Evolutionary conservation across 2,329 filamentous ascomycete genomes (phyloP), one percentile per base, ranked within the genome.

Genomic region (Passalora sequoiae): DNA sequence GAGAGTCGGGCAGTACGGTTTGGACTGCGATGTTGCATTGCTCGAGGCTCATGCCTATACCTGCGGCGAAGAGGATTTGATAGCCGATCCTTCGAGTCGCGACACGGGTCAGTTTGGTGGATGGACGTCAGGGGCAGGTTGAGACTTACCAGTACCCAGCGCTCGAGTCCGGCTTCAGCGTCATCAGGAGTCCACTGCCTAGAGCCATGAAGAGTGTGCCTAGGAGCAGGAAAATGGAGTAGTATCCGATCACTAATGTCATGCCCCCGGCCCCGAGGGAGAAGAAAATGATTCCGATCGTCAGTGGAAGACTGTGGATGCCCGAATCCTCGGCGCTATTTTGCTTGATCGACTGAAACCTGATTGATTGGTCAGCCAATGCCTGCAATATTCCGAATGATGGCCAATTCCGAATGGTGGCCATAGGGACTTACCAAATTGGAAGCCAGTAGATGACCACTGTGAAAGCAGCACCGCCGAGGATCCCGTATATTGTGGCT

Each of bases 141-240:
- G n/a, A n/a, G n/a, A n/a, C n/a, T n/a, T n/a, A n/a, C 53, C 51
- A 58, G 21, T 40, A 22, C 0, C 39, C 47, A 13, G 43, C 42
- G 12, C 27, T 33, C 3, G 40, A 22, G 13, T 40, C 28, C 0
- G 47, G 43, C 1, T 44, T 41, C 9, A 57, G 40, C 3, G 53
- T 57, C 6, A 48, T 55, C 4, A 71, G 57, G 13, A 71, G 61
- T 17, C 68, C 69, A n/a, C 63, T 63, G 13, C 68, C 69, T 20
- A 71, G 60, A 8, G 64, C 48, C 59, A 67, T 65, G 42, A 69
- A 47, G 9, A 68, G 53, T 2, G 61, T 63, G 2, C 63, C 63
- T 16, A 58, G 22, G 25, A 69, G 57, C 61, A 71, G 66, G 49
- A 70, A 70, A 1, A 68, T 68, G 1, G 64, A 66, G 58, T 71